A percentile compares a stretch with the other conserved stretches of the same genome.
Evolutionary conservation across 1,284 basidiomycete genomes (phyloP).

Genomic region (Boletus semigastroideus): DNA sequence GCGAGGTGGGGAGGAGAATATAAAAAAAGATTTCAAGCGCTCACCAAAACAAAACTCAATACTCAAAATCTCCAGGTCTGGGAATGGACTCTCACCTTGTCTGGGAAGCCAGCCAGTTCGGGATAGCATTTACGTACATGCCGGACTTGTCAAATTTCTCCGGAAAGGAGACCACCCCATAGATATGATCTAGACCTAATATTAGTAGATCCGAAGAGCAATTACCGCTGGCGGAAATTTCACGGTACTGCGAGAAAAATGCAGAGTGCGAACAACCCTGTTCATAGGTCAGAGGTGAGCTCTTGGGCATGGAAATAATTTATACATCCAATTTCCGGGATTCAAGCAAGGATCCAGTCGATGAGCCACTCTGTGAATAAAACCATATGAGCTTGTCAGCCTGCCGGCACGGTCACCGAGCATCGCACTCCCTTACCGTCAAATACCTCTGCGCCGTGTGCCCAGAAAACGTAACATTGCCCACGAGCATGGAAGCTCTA

Average conservation of each 20-base stretch:
- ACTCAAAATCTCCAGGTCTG: slow-evolving; percentile 12
- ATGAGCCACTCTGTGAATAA: slow-evolving; percentile 19
- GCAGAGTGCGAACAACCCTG: slow-evolving; percentile 27
- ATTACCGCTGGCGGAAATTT: slow-evolving; percentile 35
- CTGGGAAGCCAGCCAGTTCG: slow-evolving; percentile 24
- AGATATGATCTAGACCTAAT: slow-evolving; percentile 27
- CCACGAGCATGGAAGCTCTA: slow-evolving; percentile 50
- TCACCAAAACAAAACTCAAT: slow-evolving; percentile 15
- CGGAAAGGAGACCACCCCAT: slow-evolving; percentile 18
- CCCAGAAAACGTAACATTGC: slow-evolving; percentile 56
- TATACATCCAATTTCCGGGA: slow-evolving; percentile 32
- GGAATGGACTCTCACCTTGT: slow-evolving; percentile 24
- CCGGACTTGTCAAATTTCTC: slow-evolving; percentile 27
- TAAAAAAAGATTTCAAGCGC: slow-evolving; percentile 10
- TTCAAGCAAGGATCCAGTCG: slow-evolving; percentile 24
- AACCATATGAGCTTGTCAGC: slow-evolving; percentile 1
- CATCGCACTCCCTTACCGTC: slow-evolving; percentile 34
- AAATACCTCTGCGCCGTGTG: slow-evolving; percentile 51
- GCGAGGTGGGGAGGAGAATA: slow-evolving; percentile 3
- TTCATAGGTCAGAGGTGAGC: slow-evolving; percentile 9
- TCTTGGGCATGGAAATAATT: slow-evolving; percentile 19
- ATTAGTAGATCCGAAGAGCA: slow-evolving; percentile 28
- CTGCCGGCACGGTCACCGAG: slow-evolving; percentile 15
- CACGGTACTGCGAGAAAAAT: slow-evolving; percentile 32
- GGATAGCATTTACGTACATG: slow-evolving; percentile 30